A percentile compares a stretch with the other conserved stretches of the same genome.
Evolutionary conservation across 2,329 filamentous ascomycete genomes (phyloP).

Genomic region (Ustilaginoidea virens): DNA sequence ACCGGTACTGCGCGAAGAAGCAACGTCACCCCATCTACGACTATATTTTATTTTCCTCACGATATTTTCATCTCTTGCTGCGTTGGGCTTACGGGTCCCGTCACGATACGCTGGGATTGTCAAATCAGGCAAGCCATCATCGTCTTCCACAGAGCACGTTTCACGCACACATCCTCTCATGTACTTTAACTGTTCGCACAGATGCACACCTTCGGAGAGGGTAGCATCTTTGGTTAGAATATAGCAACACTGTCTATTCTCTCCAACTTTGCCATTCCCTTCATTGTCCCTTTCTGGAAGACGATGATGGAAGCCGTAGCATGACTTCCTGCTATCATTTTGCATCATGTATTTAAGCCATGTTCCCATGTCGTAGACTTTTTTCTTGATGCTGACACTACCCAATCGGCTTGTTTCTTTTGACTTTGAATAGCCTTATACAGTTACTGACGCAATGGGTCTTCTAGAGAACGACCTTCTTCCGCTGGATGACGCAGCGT

Average conservation of each 20-base stretch:
- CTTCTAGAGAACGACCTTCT: conserved; percentile 47
- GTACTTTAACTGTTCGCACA: conserved; percentile 44
- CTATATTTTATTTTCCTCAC: conserved; percentile 6
- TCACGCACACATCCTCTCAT: conserved; percentile 23
- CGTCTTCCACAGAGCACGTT: conserved; percentile 40
- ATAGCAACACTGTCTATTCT: conserved; percentile 25
- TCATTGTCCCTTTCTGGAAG: conserved; percentile 33
- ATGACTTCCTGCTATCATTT: conserved; percentile 20
- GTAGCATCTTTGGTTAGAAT: conserved; percentile 24
- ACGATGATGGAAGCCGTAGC: conserved; percentile 47
- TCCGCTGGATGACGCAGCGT: conserved; percentile 43
- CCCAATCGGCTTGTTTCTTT: conserved; percentile 12
- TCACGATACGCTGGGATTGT: no score
- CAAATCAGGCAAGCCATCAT: conserved; percentile 53
- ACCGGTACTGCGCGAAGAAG: conserved; percentile 8
- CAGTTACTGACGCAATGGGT: conserved; percentile 23
- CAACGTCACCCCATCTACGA: conserved; percentile 4
- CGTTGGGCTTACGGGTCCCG: no score
- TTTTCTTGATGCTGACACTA: conserved; percentile 5
- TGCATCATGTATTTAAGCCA: conserved; percentile 6
- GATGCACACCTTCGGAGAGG: conserved; percentile 14
- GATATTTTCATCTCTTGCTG: conserved; percentile 1
- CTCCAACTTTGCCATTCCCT: conserved; percentile 18
- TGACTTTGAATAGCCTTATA: not conserved
- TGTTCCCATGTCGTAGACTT: conserved; percentile 5